These are phyloP conservation scores for Rhododendron ferrugineum DNA, from an alignment of 148 eudicot genomes.

Conservation along the genomic window DNA sequence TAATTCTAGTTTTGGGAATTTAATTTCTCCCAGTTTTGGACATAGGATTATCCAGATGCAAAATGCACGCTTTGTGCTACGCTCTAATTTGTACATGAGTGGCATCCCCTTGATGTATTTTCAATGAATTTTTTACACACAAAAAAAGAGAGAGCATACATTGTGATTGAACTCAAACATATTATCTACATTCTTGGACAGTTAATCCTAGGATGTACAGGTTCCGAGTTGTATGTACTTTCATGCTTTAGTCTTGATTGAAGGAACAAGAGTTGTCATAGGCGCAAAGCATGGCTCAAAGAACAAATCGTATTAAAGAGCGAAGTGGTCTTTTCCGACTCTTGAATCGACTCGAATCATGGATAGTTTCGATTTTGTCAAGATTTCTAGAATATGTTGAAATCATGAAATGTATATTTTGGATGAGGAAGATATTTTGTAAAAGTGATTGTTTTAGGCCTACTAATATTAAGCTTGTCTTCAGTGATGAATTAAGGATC, in stretches of 20 bases:
- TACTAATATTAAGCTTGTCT: background rate
- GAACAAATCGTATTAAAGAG: background rate
- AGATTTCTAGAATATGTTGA: background rate
- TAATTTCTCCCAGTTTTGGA: background rate
- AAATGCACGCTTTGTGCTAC: background rate
- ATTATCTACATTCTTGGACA: background rate
- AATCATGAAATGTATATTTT: background rate
- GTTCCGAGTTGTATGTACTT: background rate
- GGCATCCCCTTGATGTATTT: background rate
- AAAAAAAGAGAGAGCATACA: background rate
- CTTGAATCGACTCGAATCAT: background rate
- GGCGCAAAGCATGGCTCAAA: background rate
- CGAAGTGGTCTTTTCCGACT: background rate
- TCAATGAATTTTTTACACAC: background rate
- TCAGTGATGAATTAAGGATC: background rate
- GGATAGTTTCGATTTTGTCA: background rate
- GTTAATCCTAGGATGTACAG: background rate
- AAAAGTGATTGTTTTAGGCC: background rate
- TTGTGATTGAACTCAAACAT: background rate
- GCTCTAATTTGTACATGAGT: background rate
- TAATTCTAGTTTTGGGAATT: background rate
- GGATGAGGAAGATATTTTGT: background rate
- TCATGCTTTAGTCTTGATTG: background rate
- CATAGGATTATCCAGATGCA: background rate
- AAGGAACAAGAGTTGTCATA: background rate